These are phyloP conservation scores for Anthoceros angustus DNA, from an alignment of 225 moss, liverwort and hornwort species.

Conservation along the genomic window DNA sequence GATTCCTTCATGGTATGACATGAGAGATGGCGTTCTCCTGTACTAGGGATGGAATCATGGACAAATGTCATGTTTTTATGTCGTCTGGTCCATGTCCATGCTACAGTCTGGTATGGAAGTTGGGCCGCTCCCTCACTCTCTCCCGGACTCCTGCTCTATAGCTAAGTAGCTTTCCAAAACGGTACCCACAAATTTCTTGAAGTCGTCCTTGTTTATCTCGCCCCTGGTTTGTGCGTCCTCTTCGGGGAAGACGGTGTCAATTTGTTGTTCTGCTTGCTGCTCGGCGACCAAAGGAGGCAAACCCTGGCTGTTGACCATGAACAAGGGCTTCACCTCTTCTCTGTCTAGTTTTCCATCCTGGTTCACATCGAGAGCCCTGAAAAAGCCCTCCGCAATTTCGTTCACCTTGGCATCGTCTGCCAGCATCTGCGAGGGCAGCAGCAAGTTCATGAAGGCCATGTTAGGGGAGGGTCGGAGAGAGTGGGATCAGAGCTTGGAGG, in stretches of 20 bases:
- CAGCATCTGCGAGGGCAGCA: background rate
- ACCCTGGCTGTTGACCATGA: background rate
- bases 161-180: background rate
- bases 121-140: background rate
- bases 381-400: background rate
- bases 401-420: background rate
- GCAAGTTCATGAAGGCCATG: background rate
- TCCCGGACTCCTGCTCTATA: background rate
- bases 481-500: background rate
- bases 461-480: no score
- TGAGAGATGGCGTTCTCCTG: no score
- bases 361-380: constrained; percentile 2
- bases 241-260: background rate
- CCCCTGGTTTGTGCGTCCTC: background rate
- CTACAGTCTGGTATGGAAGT: no score
- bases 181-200: background rate
- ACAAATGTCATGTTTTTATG: no score
- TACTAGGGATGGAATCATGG: no score
- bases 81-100: no score
- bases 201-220: background rate
- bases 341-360: background rate
- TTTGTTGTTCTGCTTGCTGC: background rate
- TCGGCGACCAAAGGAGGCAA: background rate
- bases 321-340: constrained; percentile 1
- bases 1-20: no score